phyloP scores from a whole-genome alignment of 2,329 filamentous ascomycete species.

The Talaromyces marneffei region DNA sequence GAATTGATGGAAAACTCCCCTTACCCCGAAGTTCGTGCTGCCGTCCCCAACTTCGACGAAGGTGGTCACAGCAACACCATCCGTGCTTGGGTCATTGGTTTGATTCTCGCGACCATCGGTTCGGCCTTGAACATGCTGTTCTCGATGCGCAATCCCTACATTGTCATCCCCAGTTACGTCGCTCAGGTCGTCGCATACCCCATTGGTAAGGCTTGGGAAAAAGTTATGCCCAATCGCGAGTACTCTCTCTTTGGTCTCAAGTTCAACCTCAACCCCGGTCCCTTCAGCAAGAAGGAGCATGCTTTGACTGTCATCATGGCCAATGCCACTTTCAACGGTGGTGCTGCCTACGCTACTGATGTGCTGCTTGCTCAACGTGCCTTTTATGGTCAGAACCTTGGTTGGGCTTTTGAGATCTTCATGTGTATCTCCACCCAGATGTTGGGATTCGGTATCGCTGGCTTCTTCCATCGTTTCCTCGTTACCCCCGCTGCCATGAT shows the following conservation, averaged over 20 bases:
- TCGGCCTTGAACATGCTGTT: conserved; percentile 59
- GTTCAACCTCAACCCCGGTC: conserved; percentile 39
- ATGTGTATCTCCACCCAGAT: conserved; percentile 64
- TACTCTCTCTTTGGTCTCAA: conserved; percentile 34
- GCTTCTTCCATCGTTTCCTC: conserved; percentile 60
- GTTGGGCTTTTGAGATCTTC: conserved; percentile 60
- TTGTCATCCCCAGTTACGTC: conserved; percentile 57
- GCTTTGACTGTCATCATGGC: conserved; percentile 49
- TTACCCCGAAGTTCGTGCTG: conserved; percentile 61
- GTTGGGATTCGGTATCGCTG: conserved; percentile 63
- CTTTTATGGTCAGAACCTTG: conserved; percentile 67
- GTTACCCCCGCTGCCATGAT: conserved; percentile 60
- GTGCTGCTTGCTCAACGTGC: conserved; percentile 65
- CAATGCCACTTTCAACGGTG: conserved; percentile 59
- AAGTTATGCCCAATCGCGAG: conserved; percentile 31
- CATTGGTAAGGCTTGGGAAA: conserved; percentile 37
- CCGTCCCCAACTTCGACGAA: conserved; percentile 60
- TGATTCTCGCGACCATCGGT: conserved; percentile 57
- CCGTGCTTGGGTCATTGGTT: conserved; percentile 58
- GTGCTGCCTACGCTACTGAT: conserved; percentile 64
- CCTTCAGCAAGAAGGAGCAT: conserved; percentile 46
- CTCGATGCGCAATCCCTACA: conserved; percentile 51
- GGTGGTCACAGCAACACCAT: conserved; percentile 61
- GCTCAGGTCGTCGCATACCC: conserved; percentile 60
- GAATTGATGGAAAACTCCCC: conserved; percentile 61